Evolutionary conservation across 495 filamentous ascomycete genomes (phyloP), one percentile per base, ranked within the genome.

Genomic region (Aspergillus bridgeri): DNA sequence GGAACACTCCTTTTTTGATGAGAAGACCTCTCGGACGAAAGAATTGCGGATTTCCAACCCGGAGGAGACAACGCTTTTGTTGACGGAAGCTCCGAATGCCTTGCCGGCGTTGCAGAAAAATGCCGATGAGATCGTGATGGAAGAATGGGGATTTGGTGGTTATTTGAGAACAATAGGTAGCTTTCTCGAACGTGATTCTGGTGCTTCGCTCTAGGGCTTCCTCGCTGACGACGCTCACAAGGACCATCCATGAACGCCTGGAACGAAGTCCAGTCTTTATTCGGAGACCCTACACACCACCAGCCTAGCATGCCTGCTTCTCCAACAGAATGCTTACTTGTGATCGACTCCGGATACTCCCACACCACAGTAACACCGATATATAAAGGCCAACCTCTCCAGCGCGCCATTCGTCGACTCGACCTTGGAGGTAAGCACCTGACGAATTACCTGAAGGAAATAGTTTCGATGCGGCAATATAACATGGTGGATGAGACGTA

Each of bases 71-170:
- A 86, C 89, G 19, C 73, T 99, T 25, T 67, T 99, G 1, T 81
- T 98, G 25, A 86, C 91, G 21, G 94, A 99, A 71, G 89, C 91
- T 29, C 89, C 95, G n/a, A 98, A 97, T 70, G 85, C 88, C 3
- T 81, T 93, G 46, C 83, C 86, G 4, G 76, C 81, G 9, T 74
- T 99, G 52, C 93, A 97, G 72, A 84, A 83, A 18, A 92, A 96
- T 67, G 90, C 90, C 57, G 94, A 98, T 69, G 91, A 99, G 77
- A 90, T 99, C 68, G 83, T 97, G 0, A 98, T 98, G 77, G 94
- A 99, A 68, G 92, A 98, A 69, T 98, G 92, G 79, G 91, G 90
- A n/a, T 98, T 98, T 72, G 83, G 88, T 18, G 85, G 86, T 48
- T 96, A 95, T 71, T 86, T 85, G 56, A 82, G 94, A 49, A 86